Evolutionary conservation across 164 flowering plant genomes (phyloP).

Genomic region (Houttuynia cordata): DNA sequence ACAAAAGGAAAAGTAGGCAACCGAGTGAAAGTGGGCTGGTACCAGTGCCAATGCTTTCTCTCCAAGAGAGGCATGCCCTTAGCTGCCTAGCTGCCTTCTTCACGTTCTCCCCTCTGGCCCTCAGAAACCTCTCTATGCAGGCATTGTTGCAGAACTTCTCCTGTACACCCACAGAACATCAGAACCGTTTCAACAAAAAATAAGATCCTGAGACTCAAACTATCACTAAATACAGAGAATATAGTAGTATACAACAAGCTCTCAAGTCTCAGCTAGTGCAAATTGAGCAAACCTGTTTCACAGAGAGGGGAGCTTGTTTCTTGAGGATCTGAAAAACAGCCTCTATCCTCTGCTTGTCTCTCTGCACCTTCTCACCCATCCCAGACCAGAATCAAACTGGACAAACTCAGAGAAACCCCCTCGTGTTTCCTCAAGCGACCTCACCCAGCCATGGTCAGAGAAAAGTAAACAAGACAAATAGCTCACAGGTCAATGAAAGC

Average conservation of each 20-base stretch:
- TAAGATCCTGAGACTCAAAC: too few relatives aligned
- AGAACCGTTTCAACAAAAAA: too few relatives aligned
- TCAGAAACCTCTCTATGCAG: conserved; percentile 76
- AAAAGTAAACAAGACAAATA: background rate
- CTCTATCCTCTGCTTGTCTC: conserved; percentile 32
- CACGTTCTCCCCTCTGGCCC: conserved; percentile 70
- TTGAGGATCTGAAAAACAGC: conserved; percentile 53
- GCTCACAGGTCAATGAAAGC: too few relatives aligned
- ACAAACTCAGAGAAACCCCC: background rate
- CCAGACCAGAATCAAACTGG: conserved; percentile 7
- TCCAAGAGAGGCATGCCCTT: conserved; percentile 82
- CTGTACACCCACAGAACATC: conserved; percentile 23
- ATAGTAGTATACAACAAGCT: background rate
- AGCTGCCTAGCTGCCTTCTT: conserved; percentile 88
- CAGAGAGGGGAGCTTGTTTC: conserved; percentile 67
- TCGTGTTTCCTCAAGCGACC: conserved; percentile 16
- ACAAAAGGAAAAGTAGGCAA: background rate
- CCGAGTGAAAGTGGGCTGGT: conserved; percentile 2
- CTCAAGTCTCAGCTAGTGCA: background rate
- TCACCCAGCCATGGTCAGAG: conserved; percentile 3
- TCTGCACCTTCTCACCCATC: conserved; percentile 59
- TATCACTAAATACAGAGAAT: background rate
- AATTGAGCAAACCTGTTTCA: conserved; percentile 51
- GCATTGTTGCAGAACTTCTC: conserved; percentile 82
- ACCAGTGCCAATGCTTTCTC: conserved; percentile 81